Base-by-base conservation (phyloP, 2,329 filamentous ascomycete genomes). In the Neurospora sp. region DNA sequence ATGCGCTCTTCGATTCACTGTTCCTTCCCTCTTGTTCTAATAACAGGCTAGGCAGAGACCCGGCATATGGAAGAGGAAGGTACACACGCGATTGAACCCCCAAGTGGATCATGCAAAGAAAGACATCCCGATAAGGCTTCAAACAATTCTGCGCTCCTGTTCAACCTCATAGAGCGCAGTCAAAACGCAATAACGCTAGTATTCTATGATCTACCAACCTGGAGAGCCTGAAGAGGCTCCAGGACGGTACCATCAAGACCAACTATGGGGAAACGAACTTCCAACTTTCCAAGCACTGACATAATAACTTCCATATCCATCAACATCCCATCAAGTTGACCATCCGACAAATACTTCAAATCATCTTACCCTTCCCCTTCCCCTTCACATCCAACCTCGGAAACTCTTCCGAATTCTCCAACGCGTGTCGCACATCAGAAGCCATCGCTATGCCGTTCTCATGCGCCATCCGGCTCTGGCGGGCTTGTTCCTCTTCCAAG, bases 401-500 rank as follows among this genome's bases (percentile, higher is more conserved):
- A 69, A 77, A 80, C 46, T 78, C 78, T 23, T 78, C 76, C 71
- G 39, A 75, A 67, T n/a, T 69, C 71, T 62, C 52, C 52, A 36
- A 36, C 15, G 15, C 28, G 8, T 69, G 38, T 73, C 75, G 41
- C 73, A 70, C 12, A 33, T 66, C 73, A 12, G 69, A 72, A 69
- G 71, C 72, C 66, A 33, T 62, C 28, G 12, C 23, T 15, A 62
- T 17, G 3, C 69, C 72, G 23, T 66, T 69, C 17, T 71, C 69
- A 39, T 70, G 52, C 41, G 23, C 68, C 23, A 33, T n/a, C 52
- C 66, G 66, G 41, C 66, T 68, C 70, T 78, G 77, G n/a, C 79
- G 76, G 28, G 78, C 79, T 73, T 82, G 78, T 69, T 85, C 83
- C 72, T 89, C 86, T 57, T 86, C 83, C 73, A 89, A 80, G 73